Evolutionary conservation across 2,329 filamentous ascomycete species (phyloP).

Genomic region (Aspergillus bombycis): DNA sequence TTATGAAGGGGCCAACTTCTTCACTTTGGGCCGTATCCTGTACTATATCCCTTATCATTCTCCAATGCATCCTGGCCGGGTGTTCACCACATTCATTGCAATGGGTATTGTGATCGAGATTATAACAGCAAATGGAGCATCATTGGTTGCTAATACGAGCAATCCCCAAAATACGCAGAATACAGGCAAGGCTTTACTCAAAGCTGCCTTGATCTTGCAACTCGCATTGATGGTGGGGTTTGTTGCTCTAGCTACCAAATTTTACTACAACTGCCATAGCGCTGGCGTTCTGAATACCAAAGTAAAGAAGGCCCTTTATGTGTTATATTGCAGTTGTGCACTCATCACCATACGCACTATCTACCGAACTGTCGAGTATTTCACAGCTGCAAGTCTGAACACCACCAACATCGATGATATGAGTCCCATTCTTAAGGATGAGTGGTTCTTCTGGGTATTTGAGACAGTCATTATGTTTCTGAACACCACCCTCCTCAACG

Average conservation of each 20-base stretch:
- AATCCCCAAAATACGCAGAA: constrained; percentile 41
- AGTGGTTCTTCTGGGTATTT: constrained; percentile 60
- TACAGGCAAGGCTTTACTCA: constrained; percentile 51
- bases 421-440: constrained; percentile 42
- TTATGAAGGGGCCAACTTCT: constrained; percentile 52
- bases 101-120: constrained; percentile 53
- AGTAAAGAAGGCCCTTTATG: constrained; percentile 43
- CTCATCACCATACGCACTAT: constrained; percentile 48
- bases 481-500: constrained; percentile 55
- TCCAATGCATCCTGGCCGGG: constrained; percentile 57
- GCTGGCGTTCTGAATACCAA: constrained; percentile 47
- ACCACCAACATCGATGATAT: constrained; percentile 41
- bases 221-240: constrained; percentile 55
- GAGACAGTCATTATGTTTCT: constrained; percentile 56
- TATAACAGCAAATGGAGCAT: constrained; percentile 56
- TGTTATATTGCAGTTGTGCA: constrained; percentile 52
- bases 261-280: constrained; percentile 49
- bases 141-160: constrained; percentile 46
- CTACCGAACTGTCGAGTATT: constrained; percentile 58
- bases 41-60: constrained; percentile 53
- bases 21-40: constrained; percentile 57
- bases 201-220: constrained; percentile 55
- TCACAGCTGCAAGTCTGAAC: constrained; percentile 35
- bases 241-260: constrained; percentile 48
- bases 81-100: constrained; percentile 62